Evolutionary conservation across 2,329 filamentous ascomycete species (phyloP).

Genomic region (Fusarium camptoceras): DNA sequence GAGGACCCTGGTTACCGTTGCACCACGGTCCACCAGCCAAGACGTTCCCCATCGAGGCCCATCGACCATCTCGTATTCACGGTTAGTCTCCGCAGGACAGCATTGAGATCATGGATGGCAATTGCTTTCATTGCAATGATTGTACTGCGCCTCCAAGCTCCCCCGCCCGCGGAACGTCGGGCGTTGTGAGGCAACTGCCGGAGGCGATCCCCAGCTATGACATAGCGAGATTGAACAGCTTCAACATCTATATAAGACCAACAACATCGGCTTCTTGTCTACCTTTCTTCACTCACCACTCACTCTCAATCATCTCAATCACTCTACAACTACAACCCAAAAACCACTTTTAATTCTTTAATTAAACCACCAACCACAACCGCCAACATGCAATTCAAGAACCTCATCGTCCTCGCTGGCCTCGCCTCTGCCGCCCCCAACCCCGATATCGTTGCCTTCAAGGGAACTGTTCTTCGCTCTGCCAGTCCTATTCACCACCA

Average conservation of each 20-base stretch:
- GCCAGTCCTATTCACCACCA: conserved; percentile 61
- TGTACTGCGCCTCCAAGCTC: neutral
- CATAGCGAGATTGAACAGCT: conserved; percentile 4
- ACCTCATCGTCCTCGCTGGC: conserved; percentile 43
- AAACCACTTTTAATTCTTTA: neutral
- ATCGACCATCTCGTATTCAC: neutral
- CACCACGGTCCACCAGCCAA: neutral
- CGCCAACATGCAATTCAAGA: conserved; percentile 48
- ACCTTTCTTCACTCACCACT: conserved; percentile 9
- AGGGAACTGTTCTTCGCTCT: conserved; percentile 62
- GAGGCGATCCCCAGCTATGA: conserved; percentile 9
- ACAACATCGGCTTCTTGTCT: neutral
- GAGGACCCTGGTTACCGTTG: neutral
- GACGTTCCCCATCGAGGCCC: neutral
- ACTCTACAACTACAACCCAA: neutral
- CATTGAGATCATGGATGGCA: neutral
- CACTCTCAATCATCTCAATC: conserved; percentile 11
- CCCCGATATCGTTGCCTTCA: conserved; percentile 51
- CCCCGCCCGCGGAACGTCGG: neutral
- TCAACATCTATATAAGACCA: conserved; percentile 32
- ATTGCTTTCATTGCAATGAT: neutral
- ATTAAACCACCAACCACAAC: conserved; percentile 3
- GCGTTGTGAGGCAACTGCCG: conserved; percentile 6
- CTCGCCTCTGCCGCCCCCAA: conserved; percentile 47
- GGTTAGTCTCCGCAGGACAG: neutral